These are phyloP conservation scores for Pythium sp. DNA, from an alignment of 352 stramenopile genomes.

Conservation along the genomic window DNA sequence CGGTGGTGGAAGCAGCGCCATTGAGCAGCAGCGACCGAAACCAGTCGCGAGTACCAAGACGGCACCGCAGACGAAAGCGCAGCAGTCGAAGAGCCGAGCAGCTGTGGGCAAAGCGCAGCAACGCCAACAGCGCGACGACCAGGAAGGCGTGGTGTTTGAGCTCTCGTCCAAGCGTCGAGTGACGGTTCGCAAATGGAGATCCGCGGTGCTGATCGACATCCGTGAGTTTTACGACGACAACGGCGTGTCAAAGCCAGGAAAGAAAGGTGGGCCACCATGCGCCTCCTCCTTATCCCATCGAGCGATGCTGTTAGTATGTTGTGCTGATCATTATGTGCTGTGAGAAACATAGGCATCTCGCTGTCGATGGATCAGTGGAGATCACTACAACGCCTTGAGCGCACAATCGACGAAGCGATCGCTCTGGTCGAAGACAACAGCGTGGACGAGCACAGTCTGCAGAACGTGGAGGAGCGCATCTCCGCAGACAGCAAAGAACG, in stretches of 20 bases:
- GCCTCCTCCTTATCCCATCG: too few relatives aligned
- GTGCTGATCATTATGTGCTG: too few relatives aligned
- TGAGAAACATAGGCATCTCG: constrained; percentile 38
- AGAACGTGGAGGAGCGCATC: constrained; percentile 30
- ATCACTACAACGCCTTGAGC: constrained; percentile 35
- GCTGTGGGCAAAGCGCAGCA: constrained; percentile 5
- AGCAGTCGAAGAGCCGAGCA: constrained; percentile 5
- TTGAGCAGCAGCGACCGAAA: constrained; percentile 2
- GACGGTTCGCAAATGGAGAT: constrained; percentile 58
- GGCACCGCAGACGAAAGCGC: background rate
- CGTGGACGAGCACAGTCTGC: constrained; percentile 31
- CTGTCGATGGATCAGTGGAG: constrained; percentile 54
- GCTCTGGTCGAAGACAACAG: constrained; percentile 42
- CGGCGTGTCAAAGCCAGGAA: constrained; percentile 54
- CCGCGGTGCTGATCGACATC: constrained; percentile 56
- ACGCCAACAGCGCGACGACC: background rate
- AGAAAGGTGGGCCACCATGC: constrained; percentile 49
- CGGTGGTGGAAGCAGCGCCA: background rate
- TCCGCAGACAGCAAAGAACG: constrained; percentile 31
- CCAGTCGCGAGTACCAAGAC: background rate
- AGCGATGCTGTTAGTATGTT: too few relatives aligned
- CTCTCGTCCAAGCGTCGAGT: constrained; percentile 56
- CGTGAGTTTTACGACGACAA: constrained; percentile 78
- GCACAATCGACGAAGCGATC: constrained; percentile 41
- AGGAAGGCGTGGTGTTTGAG: constrained; percentile 43